phyloP scores from a whole-genome alignment of 805 yeast species.

The Clavispora asparagi region DNA sequence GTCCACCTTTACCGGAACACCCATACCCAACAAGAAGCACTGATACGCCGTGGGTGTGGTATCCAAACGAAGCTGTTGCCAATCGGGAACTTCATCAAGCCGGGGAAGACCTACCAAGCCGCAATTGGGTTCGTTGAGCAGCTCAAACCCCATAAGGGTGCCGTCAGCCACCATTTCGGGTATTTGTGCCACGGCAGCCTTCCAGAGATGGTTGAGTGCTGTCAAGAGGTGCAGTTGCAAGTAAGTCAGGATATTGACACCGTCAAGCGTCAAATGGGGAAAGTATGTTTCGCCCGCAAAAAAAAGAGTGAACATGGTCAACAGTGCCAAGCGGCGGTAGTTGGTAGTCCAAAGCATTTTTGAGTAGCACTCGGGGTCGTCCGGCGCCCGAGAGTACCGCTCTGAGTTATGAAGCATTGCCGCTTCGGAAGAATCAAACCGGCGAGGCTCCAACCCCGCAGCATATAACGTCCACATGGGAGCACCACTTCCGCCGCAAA shows the following conservation, averaged over 20 bases:
- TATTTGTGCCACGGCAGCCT: slow-evolving; percentile 17
- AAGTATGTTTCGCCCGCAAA: slow-evolving; percentile 74
- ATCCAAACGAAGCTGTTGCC: slow-evolving; percentile 66
- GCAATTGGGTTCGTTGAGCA: slow-evolving; percentile 77
- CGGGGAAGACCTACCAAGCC: slow-evolving; percentile 68
- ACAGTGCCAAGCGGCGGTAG: slow-evolving; percentile 67
- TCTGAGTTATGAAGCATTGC: slow-evolving; percentile 66
- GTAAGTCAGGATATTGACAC: slow-evolving; percentile 70
- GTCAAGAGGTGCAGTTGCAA: slow-evolving; percentile 59
- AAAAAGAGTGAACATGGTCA: slow-evolving; percentile 81
- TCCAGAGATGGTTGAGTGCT: slow-evolving; percentile 43
- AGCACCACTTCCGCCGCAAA: slow-evolving; percentile 87
- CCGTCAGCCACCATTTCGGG: slow-evolving; percentile 36
- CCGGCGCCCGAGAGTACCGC: slow-evolving; percentile 22
- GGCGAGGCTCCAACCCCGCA: slow-evolving; percentile 77
- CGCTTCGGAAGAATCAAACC: slow-evolving; percentile 70
- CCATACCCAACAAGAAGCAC: slow-evolving; percentile 72
- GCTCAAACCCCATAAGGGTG: slow-evolving; percentile 73
- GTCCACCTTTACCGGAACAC: slow-evolving; percentile 63
- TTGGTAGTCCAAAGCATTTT: slow-evolving; percentile 94
- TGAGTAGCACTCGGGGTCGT: slow-evolving; percentile 48
- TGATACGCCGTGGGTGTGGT: slow-evolving; percentile 81
- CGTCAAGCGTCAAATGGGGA: slow-evolving; percentile 70
- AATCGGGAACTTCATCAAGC: slow-evolving; percentile 49
- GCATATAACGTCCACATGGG: slow-evolving; percentile 91